A percentile compares a stretch with the other conserved stretches of the same genome.
Conservation (phyloP, 1,284 basidiomycete species). For the Chiua sp. region DNA sequence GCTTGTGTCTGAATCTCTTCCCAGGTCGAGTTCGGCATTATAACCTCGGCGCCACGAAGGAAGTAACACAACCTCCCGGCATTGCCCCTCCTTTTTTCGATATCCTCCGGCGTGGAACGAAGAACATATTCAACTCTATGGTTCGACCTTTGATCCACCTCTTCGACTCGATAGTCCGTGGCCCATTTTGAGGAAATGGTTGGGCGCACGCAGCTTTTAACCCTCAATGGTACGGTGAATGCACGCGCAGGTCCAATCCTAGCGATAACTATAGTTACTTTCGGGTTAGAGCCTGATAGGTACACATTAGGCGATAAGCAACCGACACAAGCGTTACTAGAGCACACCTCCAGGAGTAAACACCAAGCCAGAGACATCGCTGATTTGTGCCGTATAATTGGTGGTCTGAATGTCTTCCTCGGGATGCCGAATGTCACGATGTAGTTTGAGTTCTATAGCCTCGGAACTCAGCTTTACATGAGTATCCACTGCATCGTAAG, state of each 20-base stretch:
- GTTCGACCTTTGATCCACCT: background rate
- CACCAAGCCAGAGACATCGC: background rate
- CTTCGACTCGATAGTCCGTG: background rate
- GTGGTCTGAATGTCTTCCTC: background rate
- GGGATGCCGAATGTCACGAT: background rate
- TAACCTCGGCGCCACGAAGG: background rate
- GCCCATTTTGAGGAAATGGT: conserved; percentile 12
- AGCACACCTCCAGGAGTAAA: conserved; percentile 10
- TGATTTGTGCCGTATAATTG: conserved; percentile 10
- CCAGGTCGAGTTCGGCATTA: conserved; percentile 8
- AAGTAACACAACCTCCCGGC: background rate
- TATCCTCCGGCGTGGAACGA: background rate
- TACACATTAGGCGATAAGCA: background rate
- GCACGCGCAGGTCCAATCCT: conserved; percentile 11
- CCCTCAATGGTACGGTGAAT: conserved; percentile 3
- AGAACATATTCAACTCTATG: background rate
- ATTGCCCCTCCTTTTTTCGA: background rate
- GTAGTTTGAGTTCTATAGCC: background rate
- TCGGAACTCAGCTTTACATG: background rate
- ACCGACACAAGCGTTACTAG: too few relatives aligned
- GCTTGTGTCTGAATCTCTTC: conserved; percentile 8
- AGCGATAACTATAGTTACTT: conserved; percentile 4
- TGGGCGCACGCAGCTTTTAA: background rate
- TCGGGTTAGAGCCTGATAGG: background rate
- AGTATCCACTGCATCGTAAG: too few relatives aligned